These are phyloP conservation scores for Phytophthora syringae DNA, from an alignment of 352 stramenopile species.

Conservation along the genomic window DNA sequence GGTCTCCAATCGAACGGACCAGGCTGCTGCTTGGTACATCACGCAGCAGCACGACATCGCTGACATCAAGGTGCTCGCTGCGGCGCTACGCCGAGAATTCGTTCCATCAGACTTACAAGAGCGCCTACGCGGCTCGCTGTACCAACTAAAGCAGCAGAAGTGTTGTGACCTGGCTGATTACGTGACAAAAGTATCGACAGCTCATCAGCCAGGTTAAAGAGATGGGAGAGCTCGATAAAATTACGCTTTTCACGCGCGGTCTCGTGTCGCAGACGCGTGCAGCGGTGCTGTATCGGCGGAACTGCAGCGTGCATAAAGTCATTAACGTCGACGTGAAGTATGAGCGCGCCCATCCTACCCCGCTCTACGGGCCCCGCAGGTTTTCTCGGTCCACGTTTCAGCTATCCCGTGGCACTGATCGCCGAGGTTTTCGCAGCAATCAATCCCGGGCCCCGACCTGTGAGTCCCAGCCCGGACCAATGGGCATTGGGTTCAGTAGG, in stretches of 20 bases:
- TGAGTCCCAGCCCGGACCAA: not conserved
- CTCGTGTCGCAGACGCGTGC: not conserved
- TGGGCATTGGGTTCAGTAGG: not conserved
- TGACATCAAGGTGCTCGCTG: not conserved
- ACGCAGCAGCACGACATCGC: slow-evolving; percentile 16
- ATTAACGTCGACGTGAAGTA: not conserved
- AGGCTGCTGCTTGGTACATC: slow-evolving; percentile 16
- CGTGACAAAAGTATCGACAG: slow-evolving; percentile 8
- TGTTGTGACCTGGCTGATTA: slow-evolving; percentile 11
- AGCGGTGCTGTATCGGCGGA: not conserved
- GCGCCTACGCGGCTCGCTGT: slow-evolving; percentile 3
- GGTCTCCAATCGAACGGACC: slow-evolving; percentile 6
- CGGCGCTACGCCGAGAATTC: slow-evolving; percentile 5
- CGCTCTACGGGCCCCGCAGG: not conserved
- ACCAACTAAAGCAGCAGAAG: slow-evolving; percentile 11
- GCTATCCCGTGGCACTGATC: not conserved
- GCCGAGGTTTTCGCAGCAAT: not conserved
- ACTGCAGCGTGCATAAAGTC: not conserved
- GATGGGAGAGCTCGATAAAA: slow-evolving; percentile 14
- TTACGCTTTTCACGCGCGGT: not conserved
- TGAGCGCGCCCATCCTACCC: not conserved
- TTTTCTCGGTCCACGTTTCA: not conserved
- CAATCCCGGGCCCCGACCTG: too few relatives aligned
- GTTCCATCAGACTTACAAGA: slow-evolving; percentile 16
- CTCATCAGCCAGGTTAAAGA: slow-evolving; percentile 9